phyloP scores from a whole-genome alignment of 148 eudicot species.

The Cornus kousa region DNA sequence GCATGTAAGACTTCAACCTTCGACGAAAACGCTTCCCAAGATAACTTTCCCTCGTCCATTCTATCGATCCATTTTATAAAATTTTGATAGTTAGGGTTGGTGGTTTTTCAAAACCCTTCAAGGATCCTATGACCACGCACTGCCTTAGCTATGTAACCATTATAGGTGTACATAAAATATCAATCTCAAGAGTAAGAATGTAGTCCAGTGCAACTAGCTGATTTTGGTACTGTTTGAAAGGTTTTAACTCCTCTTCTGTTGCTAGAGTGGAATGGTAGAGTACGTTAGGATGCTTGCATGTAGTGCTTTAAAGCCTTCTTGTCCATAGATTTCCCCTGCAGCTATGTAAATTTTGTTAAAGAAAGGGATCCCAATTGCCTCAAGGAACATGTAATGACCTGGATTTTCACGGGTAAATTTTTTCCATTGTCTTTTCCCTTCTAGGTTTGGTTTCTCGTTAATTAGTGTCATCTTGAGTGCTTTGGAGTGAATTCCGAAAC shows the following conservation, averaged over 20 bases:
- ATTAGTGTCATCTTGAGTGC: too few species aligned
- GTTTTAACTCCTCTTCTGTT: slow-evolving; percentile 40
- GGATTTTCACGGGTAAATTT: too few species aligned
- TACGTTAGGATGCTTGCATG: slow-evolving; percentile 32
- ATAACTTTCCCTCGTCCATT: slow-evolving; percentile 35
- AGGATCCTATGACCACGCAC: slow-evolving; percentile 58
- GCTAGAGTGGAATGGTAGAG: slow-evolving; percentile 45
- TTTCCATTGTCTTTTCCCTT: too few species aligned
- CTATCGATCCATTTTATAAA: slow-evolving; percentile 44
- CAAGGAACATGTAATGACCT: too few species aligned
- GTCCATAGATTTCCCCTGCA: slow-evolving; percentile 56
- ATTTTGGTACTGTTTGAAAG: slow-evolving; percentile 34
- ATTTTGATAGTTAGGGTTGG: slow-evolving; percentile 38
- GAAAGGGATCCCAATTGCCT: slow-evolving; percentile 52
- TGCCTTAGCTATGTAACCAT: slow-evolving; percentile 67
- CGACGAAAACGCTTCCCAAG: slow-evolving; percentile 45
- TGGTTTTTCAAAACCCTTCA: slow-evolving; percentile 57
- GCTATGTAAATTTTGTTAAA: slow-evolving; percentile 50
- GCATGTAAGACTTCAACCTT: slow-evolving; percentile 38
- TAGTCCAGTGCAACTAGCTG: slow-evolving; percentile 67
- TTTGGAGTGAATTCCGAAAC: too few species aligned
- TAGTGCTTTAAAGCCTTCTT: slow-evolving; percentile 35
- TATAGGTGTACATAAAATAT: slow-evolving; percentile 53
- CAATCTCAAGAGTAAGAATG: slow-evolving; percentile 44
- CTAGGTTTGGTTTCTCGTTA: too few species aligned